phyloP scores from a whole-genome alignment of 116 monocot genomes.

The Thalassia testudinum region DNA sequence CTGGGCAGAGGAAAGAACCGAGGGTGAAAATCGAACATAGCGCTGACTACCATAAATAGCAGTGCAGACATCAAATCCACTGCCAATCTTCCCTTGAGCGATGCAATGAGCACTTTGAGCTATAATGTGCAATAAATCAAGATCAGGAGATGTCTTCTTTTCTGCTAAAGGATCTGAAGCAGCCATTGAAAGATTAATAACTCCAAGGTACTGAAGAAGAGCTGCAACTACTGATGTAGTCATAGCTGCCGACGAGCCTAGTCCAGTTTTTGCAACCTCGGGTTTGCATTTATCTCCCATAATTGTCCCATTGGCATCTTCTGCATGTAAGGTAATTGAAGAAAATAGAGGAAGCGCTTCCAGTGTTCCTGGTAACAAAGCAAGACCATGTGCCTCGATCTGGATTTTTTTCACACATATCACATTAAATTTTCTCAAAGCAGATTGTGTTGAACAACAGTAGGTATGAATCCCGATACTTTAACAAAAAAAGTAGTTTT shows the following conservation, averaged over 20 bases:
- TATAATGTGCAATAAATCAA: constrained; percentile 80
- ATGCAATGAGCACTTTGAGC: constrained; percentile 97
- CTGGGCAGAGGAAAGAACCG: constrained; percentile 72
- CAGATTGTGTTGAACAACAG: too few relatives aligned
- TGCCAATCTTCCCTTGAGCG: constrained; percentile 98
- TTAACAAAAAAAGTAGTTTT: too few relatives aligned
- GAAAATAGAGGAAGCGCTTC: constrained; percentile 64
- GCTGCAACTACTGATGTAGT: constrained; percentile 92
- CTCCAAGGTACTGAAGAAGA: constrained; percentile 79
- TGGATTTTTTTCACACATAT: constrained; percentile 10
- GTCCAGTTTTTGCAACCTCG: constrained; percentile 96
- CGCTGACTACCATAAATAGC: constrained; percentile 96
- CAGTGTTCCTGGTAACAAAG: constrained; percentile 56
- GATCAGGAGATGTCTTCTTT: constrained; percentile 16
- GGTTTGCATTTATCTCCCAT: constrained; percentile 55
- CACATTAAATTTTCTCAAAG: too few relatives aligned
- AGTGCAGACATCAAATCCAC: constrained; percentile 98
- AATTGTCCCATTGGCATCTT: constrained; percentile 22
- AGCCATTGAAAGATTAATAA: constrained; percentile 37
- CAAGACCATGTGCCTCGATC: constrained; percentile 60
- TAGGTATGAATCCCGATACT: too few relatives aligned
- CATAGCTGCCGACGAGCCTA: constrained; percentile 99
- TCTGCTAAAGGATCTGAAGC: constrained; percentile 7
- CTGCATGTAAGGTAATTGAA: constrained; percentile 55
- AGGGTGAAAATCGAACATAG: constrained; percentile 79